These are phyloP conservation scores for Agaricus bisporus DNA, from an alignment of 768 basidiomycete species.

Conservation along the genomic window DNA sequence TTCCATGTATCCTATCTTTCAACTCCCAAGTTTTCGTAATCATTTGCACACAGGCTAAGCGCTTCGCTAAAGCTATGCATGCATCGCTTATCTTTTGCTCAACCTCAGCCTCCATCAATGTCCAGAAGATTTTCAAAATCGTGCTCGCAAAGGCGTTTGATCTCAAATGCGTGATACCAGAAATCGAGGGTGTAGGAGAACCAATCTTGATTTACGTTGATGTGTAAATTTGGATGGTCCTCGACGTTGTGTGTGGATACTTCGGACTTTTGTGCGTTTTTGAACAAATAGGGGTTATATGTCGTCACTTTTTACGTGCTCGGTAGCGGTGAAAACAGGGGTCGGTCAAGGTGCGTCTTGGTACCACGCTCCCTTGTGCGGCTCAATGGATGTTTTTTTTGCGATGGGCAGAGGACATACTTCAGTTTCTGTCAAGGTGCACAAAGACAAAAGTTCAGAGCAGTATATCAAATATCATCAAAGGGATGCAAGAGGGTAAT, in stretches of 20 bases:
- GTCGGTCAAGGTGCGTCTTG: constrained; percentile 6
- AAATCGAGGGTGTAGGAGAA: constrained; percentile 95
- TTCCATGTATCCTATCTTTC: not conserved
- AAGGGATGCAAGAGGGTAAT: not conserved
- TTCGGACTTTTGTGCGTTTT: constrained; percentile 11
- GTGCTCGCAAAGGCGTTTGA: constrained; percentile 96
- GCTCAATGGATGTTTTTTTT: not conserved
- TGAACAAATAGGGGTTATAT: not conserved
- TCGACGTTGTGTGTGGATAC: not conserved
- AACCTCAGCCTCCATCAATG: constrained; percentile 97
- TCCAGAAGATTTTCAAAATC: constrained; percentile 99
- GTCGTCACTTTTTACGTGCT: not conserved
- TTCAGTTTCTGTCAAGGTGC: not conserved
- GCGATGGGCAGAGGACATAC: not conserved
- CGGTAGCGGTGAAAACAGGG: not conserved
- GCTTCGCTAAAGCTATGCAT: constrained; percentile 99
- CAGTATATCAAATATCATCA: not conserved
- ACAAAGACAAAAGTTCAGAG: not conserved
- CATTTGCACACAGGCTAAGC: constrained; percentile 64
- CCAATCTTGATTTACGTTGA: constrained; percentile 93
- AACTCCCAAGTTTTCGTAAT: constrained; percentile 7
- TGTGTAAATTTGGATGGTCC: constrained; percentile 33
- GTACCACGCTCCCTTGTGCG: not conserved
- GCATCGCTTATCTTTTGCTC: constrained; percentile 99
- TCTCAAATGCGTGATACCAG: constrained; percentile 96